Evolutionary conservation across 2,329 filamentous ascomycete species (phyloP).

Genomic region (Botrytis hyacinthi): DNA sequence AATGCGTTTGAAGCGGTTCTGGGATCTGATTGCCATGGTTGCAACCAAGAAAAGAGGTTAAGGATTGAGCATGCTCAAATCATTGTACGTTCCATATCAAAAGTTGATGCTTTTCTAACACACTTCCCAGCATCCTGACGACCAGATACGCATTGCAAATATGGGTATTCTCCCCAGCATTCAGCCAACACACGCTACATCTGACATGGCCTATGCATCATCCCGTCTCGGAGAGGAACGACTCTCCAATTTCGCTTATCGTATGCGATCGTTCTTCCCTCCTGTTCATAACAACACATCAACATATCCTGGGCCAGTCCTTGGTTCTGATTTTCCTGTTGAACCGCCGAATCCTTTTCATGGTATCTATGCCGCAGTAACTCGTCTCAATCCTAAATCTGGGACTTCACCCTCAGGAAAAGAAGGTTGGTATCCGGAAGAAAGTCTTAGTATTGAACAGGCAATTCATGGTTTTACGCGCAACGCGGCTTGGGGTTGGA

Average conservation of each 20-base stretch:
- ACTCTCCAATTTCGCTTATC: slow-evolving; percentile 57
- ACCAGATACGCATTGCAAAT: slow-evolving; percentile 57
- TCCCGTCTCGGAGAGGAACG: slow-evolving; percentile 56
- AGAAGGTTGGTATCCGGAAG: slow-evolving; percentile 57
- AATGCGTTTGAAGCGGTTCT: slow-evolving; percentile 61
- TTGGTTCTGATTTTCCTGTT: slow-evolving; percentile 71
- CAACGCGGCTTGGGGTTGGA: slow-evolving; percentile 57
- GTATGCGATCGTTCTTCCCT: slow-evolving; percentile 61
- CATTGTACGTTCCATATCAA: slow-evolving; percentile 41
- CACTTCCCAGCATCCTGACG: slow-evolving; percentile 49
- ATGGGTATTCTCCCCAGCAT: slow-evolving; percentile 66
- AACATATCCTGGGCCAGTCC: slow-evolving; percentile 45
- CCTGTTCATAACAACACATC: slow-evolving; percentile 28
- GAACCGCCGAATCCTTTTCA: slow-evolving; percentile 66
- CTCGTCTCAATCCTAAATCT: slow-evolving; percentile 58
- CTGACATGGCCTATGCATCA: slow-evolving; percentile 67
- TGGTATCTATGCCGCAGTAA: slow-evolving; percentile 67
- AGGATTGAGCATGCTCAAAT: slow-evolving; percentile 72
- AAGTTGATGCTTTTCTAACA: background rate
- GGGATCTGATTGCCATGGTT: slow-evolving; percentile 51
- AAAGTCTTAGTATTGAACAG: slow-evolving; percentile 57
- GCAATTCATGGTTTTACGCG: slow-evolving; percentile 62
- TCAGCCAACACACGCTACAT: slow-evolving; percentile 68
- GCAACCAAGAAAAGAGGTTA: slow-evolving; percentile 57
- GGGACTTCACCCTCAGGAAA: slow-evolving; percentile 49